phyloP scores from a whole-genome alignment of 805 yeast species.

The Tetrapisispora phaffii region DNA sequence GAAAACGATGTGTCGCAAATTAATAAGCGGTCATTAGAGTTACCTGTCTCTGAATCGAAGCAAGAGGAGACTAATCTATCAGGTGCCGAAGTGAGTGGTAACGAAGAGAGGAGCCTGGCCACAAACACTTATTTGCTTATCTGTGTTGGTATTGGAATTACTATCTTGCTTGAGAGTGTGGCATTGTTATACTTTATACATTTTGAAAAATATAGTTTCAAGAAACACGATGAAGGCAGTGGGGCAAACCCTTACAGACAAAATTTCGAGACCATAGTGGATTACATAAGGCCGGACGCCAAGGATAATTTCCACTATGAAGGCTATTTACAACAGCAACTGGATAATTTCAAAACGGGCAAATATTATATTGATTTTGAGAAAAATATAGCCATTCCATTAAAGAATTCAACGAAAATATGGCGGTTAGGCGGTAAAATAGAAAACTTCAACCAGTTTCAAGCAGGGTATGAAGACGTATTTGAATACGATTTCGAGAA shows the following conservation, averaged over 20 bases:
- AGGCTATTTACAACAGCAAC: neutral
- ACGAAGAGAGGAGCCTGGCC: neutral
- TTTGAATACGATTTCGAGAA: neutral
- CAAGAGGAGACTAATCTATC: too few relatives aligned
- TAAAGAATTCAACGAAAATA: slow-evolving; percentile 2
- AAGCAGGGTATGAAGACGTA: neutral
- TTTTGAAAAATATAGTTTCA: neutral
- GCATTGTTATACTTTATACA: neutral
- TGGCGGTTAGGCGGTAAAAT: neutral
- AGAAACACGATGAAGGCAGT: neutral
- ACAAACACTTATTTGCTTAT: neutral
- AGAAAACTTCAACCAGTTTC: neutral
- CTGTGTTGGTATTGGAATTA: neutral
- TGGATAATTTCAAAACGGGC: slow-evolving; percentile 8
- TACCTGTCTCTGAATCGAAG: neutral
- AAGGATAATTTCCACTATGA: neutral
- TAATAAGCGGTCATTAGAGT: neutral
- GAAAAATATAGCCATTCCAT: slow-evolving; percentile 13
- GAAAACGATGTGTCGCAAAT: neutral
- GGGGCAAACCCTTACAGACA: neutral
- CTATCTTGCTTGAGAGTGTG: neutral
- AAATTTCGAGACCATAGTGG: neutral
- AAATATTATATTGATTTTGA: slow-evolving; percentile 21
- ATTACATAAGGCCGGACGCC: neutral
- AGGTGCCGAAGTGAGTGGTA: too few relatives aligned